These are phyloP conservation scores for Penicillium paneum DNA, from an alignment of 2,329 filamentous ascomycete genomes.

Conservation along the genomic window DNA sequence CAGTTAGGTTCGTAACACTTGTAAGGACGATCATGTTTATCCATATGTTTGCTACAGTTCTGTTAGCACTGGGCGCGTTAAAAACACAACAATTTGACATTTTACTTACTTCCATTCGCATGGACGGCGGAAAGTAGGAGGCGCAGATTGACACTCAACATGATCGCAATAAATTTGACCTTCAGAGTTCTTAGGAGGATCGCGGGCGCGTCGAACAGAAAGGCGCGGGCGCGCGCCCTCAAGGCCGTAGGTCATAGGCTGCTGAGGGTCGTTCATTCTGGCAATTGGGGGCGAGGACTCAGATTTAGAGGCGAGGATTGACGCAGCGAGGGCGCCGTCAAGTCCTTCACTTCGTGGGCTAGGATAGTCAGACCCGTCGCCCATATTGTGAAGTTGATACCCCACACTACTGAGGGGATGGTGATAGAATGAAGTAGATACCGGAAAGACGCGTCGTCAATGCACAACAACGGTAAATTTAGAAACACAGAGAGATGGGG, in stretches of 20 bases:
- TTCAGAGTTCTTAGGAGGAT: slow-evolving; percentile 61
- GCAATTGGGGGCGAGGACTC: slow-evolving; percentile 33
- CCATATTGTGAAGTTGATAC: slow-evolving; percentile 36
- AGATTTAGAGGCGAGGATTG: slow-evolving; percentile 36
- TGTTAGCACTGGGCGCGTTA: slow-evolving; percentile 19
- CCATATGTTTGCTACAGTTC: slow-evolving; percentile 82
- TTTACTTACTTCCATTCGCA: slow-evolving; percentile 89
- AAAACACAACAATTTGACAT: slow-evolving; percentile 16
- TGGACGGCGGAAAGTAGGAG: slow-evolving; percentile 69
- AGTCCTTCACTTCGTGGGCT: slow-evolving; percentile 45
- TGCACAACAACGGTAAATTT: slow-evolving; percentile 7
- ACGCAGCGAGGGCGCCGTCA: slow-evolving; percentile 30
- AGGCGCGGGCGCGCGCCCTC: slow-evolving; percentile 40
- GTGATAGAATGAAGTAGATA: slow-evolving; percentile 20
- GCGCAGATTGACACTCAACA: slow-evolving; percentile 63
- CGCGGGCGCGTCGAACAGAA: slow-evolving; percentile 44
- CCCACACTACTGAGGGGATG: slow-evolving; percentile 29
- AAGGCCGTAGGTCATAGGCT: slow-evolving; percentile 27
- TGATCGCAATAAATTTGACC: slow-evolving; percentile 76
- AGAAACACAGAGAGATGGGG: not conserved
- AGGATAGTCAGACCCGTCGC: slow-evolving; percentile 43
- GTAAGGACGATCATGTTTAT: slow-evolving; percentile 93
- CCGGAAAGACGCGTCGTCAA: slow-evolving; percentile 22
- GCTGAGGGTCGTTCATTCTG: slow-evolving; percentile 37
- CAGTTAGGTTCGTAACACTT: slow-evolving; percentile 79